Base-by-base conservation (phyloP, 768 basidiomycete genomes). In the Auricularia sp. region DNA sequence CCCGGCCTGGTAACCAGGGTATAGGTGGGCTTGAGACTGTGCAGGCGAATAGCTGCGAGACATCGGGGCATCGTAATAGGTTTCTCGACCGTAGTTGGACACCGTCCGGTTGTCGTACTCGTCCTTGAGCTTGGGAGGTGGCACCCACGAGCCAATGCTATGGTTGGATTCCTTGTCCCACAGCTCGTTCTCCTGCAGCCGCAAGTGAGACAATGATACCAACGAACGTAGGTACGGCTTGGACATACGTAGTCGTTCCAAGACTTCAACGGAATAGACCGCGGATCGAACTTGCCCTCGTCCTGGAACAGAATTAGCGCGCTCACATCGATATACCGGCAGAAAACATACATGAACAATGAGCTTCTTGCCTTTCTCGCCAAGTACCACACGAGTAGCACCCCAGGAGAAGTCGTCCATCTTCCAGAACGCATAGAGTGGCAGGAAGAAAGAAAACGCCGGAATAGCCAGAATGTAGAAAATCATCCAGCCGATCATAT, bases 351-450 rank as follows among this genome's bases (percentile, higher is more conserved):
- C 93, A 74, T 98, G 95, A 54, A 98, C 86, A 69, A 98, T 85
- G 66, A 98, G 79, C 77, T 96, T 97, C 83, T 97, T 97, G 18
- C 96, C 96, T 36, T 87, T 83, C 76, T 98, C 96, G 68, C 95
- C 94, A 67, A 97, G 77, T 13, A 99, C 94, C 66, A 95, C 73
- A 84, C 92, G 90, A 1, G 94, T 96, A 33, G 83, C 81, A 83
- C 94, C 94, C 93, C 94, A 94, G 0, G 90, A 92, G 84, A 96
- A 97, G 76, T 96, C 94, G 74, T 96, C 95, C 94, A 98, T 97
- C 69, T 80, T 82, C 95, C 94, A 98, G 87, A 98, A 96, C 4
- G 93, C 94, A 74, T 94, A 95, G 13, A 97, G 78, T 3, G 94
- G 95, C 34, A 98, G 83, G 79, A 92, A 82, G 82, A 97, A 91